Evolutionary conservation across 345 rosid genomes (phyloP), one percentile per base, ranked within the genome.

Genomic region (Excoecaria cochinchinensis): DNA sequence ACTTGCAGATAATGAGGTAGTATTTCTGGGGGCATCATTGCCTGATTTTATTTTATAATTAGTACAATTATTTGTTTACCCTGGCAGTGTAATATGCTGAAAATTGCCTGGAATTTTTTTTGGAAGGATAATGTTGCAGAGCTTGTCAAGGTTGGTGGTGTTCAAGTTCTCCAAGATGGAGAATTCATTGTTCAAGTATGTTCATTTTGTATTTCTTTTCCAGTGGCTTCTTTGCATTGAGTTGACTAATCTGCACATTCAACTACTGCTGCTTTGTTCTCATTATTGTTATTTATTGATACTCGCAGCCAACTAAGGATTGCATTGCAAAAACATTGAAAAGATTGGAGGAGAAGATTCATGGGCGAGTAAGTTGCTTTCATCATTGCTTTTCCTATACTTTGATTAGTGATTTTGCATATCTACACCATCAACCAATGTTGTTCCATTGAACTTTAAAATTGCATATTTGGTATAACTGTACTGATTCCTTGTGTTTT

Each of bases 1-100:
- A 57, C 87, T 92, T 78, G 91, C 93, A 67, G 91, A 92, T 72
- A 92, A 86, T 78, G 96, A 89, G 90, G 97, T 92, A 83, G 11
- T 25, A n/a, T 50, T 31, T 17, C 24, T 62, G 39, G 47, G 62
- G 39, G 47, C 19, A 39, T 52, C 25, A 5, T 71, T 13, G 58
- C 13, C 69, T 67, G 36, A 57, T 21, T 63, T 51, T 42, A 12
- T 7, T 12, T 14, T 16, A 11, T 40, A 40, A 13, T 48, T 40
- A 40, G n/a, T 48, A 42, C 51, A 51, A 19, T 40, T 38, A 38
- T 15, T 8, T 5, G 67, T 74, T 40, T 52, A 16, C 17, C 52
- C 1, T 31, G 31, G 60, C n/a, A 14, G 8, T 47, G 12, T 7
- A 19, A 72, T 76, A 10, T 59, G 42, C 40, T 65, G 56, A 24